These are phyloP conservation scores for Myriosclerotinia duriaeana DNA, from an alignment of 2,329 filamentous ascomycete genomes.

Conservation along the genomic window DNA sequence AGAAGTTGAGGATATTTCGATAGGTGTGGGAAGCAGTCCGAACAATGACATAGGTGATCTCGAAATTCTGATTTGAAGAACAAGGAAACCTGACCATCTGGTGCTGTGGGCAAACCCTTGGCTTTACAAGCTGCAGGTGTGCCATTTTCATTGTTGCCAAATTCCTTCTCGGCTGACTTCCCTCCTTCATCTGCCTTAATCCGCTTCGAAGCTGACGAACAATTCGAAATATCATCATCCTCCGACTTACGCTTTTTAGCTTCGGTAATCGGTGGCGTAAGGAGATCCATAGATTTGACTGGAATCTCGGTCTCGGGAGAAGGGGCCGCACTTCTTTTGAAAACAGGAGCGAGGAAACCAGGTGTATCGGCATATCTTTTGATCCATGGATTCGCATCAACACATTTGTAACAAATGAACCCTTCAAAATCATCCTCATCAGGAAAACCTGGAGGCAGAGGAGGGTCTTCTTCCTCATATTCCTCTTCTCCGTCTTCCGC, in stretches of 20 bases:
- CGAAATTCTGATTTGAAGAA: slow-evolving; percentile 82
- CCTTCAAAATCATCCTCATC: slow-evolving; percentile 84
- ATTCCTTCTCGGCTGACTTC: neutral
- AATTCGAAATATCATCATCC: slow-evolving; percentile 44
- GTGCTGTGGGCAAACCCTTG: slow-evolving; percentile 55
- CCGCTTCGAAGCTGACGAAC: slow-evolving; percentile 51
- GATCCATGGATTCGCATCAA: slow-evolving; percentile 86
- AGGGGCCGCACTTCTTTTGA: slow-evolving; percentile 44
- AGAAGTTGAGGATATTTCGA: slow-evolving; percentile 74
- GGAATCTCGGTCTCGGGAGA: slow-evolving; percentile 38
- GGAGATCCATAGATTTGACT: slow-evolving; percentile 31
- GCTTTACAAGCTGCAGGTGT: slow-evolving; percentile 56
- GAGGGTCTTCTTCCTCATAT: slow-evolving; percentile 58
- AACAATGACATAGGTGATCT: slow-evolving; percentile 77
- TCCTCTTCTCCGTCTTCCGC: slow-evolving; percentile 43
- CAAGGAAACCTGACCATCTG: slow-evolving; percentile 67
- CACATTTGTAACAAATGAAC: slow-evolving; percentile 92
- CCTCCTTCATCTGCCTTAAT: slow-evolving; percentile 41
- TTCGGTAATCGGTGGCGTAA: slow-evolving; percentile 25
- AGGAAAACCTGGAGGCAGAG: slow-evolving; percentile 82
- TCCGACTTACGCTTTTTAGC: slow-evolving; percentile 67
- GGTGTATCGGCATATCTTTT: slow-evolving; percentile 77
- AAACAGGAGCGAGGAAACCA: slow-evolving; percentile 77
- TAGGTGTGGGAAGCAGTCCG: slow-evolving; percentile 74
- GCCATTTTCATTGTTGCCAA: slow-evolving; percentile 1